These are phyloP conservation scores for Cercospora janseana DNA, from an alignment of 2,329 filamentous ascomycete species.

Conservation along the genomic window DNA sequence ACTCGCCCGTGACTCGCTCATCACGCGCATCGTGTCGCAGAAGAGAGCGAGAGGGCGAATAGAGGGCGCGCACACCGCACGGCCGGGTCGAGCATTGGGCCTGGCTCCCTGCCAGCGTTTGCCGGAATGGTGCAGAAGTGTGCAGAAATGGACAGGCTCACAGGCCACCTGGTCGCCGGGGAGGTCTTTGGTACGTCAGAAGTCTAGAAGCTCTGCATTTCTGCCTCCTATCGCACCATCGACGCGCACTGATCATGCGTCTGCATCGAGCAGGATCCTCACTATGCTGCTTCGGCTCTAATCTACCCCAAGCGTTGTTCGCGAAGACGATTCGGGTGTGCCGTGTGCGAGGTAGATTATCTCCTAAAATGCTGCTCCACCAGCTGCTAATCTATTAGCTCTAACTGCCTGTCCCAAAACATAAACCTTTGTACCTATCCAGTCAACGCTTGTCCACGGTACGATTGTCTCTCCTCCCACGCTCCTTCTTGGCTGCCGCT, in stretches of 20 bases:
- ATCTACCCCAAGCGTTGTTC: conserved; percentile 9
- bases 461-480: conserved; percentile 1
- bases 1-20: no score
- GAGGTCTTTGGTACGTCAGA: conserved; percentile 6
- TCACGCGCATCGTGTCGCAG: neutral
- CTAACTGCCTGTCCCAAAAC: conserved; percentile 16
- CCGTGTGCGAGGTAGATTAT: conserved; percentile 12
- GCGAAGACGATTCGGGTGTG: conserved; percentile 10
- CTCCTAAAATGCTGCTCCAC: conserved; percentile 17
- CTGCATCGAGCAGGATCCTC: conserved; percentile 10
- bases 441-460: conserved; percentile 12
- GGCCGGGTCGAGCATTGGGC: neutral
- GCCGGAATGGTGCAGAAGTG: neutral
- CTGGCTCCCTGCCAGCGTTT: conserved; percentile 3
- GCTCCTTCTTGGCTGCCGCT: conserved; percentile 4
- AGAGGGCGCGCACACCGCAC: no score
- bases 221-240: conserved; percentile 12
- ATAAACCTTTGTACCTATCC: conserved; percentile 19
- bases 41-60: no score
- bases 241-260: conserved; percentile 10
- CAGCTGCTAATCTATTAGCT: conserved; percentile 20
- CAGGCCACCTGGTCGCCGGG: conserved; percentile 12
- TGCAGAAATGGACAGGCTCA: conserved; percentile 11
- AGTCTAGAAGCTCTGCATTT: conserved; percentile 11
- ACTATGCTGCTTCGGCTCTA: conserved; percentile 12